Evolutionary conservation across 2,329 filamentous ascomycete genomes (phyloP), one percentile per base, ranked within the genome.

Genomic region (Phialemoniopsis sp.): DNA sequence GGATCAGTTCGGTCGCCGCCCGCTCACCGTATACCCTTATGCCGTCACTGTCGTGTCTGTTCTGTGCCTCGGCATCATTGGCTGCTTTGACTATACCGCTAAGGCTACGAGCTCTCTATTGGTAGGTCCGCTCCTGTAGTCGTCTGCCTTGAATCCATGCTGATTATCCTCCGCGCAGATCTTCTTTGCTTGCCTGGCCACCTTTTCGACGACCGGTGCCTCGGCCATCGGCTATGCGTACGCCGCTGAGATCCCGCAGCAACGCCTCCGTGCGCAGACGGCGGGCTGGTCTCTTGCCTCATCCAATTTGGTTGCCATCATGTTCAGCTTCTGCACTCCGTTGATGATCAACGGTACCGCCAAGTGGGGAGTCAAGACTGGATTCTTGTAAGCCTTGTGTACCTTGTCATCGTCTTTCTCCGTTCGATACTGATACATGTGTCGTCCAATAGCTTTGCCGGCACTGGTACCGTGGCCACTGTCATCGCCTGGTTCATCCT

Each of bases 301-400:
- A 4, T 66, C 64, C 1, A 68, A 68, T 36, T 36, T 59, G 19
- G 48, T 68, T 10, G 60, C 55, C 10, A 65, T 66, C 43, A 64
- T 69, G 59, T 67, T 69, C 38, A 67, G 59, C 38, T 68, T 69
- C 49, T 63, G 57, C 39, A 68, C 64, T 0, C 66, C 66, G 2
- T 36, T 66, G 8, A 69, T 69, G 66, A 67, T 69, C 38, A 66
- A 68, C 32, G 61, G 57, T 0, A 42, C 43, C 1, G 42, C 52
- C 0, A 44, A 59, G n/a, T 70, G 66, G 64, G 64, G 66, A 6
- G 60, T 68, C 3, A 67, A 64, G 44, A 69, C 66, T 0, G 66
- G 64, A 0, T 68, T 68, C 37, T 69, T 69, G 65, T 64, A 41
- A 40, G 59, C 53, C 13, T 3, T n/a, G n/a, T n/a, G n/a, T n/a